Base-by-base conservation (phyloP, 2,329 filamentous ascomycete species). In the Aspergillus brasiliensis region DNA sequence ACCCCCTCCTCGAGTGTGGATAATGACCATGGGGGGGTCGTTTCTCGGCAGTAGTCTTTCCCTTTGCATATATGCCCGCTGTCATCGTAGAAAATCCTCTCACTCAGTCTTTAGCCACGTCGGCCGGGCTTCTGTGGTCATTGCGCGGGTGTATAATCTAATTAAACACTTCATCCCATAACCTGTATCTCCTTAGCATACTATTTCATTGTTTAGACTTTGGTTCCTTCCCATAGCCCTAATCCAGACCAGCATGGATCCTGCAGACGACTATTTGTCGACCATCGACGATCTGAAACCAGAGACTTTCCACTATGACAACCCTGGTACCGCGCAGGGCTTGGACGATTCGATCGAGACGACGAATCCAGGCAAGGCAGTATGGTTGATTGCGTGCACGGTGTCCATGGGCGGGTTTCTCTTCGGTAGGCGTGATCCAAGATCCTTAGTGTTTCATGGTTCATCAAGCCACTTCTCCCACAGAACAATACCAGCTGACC, bases 381-480 rank as follows among this genome's bases (percentile, higher is more conserved):
- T 64, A 17, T 65, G 63, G 62, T 19, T 65, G 2, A 62, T 65
- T 23, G 62, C 60, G 10, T 62, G 62, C 31, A 62, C 62, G 3
- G 60, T 65, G 17, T 65, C 62, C 10, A 64, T 65, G 60, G 64
- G 62, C 19, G 62, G 63, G n/a, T 65, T 63, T 34, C 51, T 64
- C n/a, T 65, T 65, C 31, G 60, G 60, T 63, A 52, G 21, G 55
- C 59, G 8, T 27, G 23, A 10, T 13, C 17, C n/a, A 28, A 28
- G 31, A 11, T 11, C 31, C 3, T 34, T 34, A 34, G 31, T 11
- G 31, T 34, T 34, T 15, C 11, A 5, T 34, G 31, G 31, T 11
- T 11, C 23, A 25, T 48, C 23, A 23, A 15, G 8, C 23, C 13
- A 47, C 28, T 31, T 27, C 5, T 7, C 44, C 44, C 15, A n/a